Evolutionary conservation across 805 yeast genomes (phyloP), one percentile per base, ranked within the genome.

Genomic region (Starmerella apis): DNA sequence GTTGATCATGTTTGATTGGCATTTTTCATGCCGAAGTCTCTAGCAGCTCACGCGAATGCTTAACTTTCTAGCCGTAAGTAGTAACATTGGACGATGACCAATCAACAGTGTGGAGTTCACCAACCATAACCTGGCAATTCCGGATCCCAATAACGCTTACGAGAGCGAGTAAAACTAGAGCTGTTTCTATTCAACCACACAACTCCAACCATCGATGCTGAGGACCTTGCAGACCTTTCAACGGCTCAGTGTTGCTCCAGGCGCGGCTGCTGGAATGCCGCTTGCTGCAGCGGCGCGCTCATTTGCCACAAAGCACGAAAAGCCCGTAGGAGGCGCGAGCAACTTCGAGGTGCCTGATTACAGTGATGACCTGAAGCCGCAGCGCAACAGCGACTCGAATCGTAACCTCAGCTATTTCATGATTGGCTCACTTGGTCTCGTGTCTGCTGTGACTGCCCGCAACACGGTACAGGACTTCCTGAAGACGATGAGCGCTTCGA

Each of bases 351-450:
- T 92, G 47, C 97, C 96, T 68, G 90, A 88, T 71, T 88, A 78
- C 70, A 76, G 83, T 56, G 80, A 77, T 59, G 84, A 86, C 71
- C 74, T 87, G 63, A 83, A 82, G 75, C 77, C 77, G 57, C 69
- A 77, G 63, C 74, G 76, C 59, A 77, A 83, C 68, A 73, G 80
- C 61, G 94, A 85, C 65, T 78, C 79, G 65, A 73, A 80, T 62
- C 85, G 95, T 69, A 86, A 82, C 69, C 82, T 83, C 73, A 78
- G 95, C 57, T 92, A 92, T 77, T 90, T 94, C 76, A 87, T 94
- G 88, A 90, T 92, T 60, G 99, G 99, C 61, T 81, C 96, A 41
- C 75, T 86, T 68, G 97, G 96, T 67, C 71, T 87, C 61, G 72
- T 88, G 61, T 74, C 86, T 39, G 94, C 96, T 47, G 95, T 88